Conservation (phyloP, 1,284 basidiomycete species). For the Cryptococcus hybrid region DNA sequence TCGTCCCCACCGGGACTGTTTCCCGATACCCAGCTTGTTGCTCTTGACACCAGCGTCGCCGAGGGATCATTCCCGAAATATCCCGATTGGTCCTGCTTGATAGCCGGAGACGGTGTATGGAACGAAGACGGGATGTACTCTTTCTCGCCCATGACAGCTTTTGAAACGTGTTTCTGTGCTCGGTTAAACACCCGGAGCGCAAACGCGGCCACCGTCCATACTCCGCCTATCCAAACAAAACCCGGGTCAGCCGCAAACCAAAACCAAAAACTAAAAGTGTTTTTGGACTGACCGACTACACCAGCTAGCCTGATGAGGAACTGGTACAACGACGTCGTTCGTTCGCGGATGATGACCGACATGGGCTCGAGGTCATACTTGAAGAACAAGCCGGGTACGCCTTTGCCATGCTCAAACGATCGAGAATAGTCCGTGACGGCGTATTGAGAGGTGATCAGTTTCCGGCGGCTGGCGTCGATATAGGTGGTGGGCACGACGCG, state of each 20-base stretch:
- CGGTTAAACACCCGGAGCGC: slow-evolving; percentile 47
- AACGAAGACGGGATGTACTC: slow-evolving; percentile 31
- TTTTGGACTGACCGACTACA: slow-evolving; percentile 33
- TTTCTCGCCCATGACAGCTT: slow-evolving; percentile 31
- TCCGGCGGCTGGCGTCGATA: slow-evolving; percentile 62
- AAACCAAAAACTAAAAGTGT: not conserved
- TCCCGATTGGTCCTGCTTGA: not conserved
- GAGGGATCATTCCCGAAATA: slow-evolving; percentile 9
- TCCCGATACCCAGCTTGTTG: slow-evolving; percentile 15
- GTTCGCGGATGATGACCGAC: slow-evolving; percentile 76
- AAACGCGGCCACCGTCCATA: slow-evolving; percentile 51
- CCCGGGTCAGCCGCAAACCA: not conserved
- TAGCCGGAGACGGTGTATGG: slow-evolving; percentile 7
- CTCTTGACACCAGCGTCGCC: slow-evolving; percentile 5
- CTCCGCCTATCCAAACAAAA: slow-evolving; percentile 34
- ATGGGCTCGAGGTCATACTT: slow-evolving; percentile 95
- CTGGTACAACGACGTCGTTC: slow-evolving; percentile 76
- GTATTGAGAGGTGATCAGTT: slow-evolving; percentile 80
- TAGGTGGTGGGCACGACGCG: slow-evolving; percentile 94
- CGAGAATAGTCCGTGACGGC: slow-evolving; percentile 92
- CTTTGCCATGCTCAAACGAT: slow-evolving; percentile 68
- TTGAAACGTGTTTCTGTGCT: slow-evolving; percentile 44
- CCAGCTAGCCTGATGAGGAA: slow-evolving; percentile 70
- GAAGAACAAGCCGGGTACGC: slow-evolving; percentile 93
- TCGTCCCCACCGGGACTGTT: not conserved